Conservation (phyloP, 192 early-diverging fungal genomes). For the Podila minutissima region DNA sequence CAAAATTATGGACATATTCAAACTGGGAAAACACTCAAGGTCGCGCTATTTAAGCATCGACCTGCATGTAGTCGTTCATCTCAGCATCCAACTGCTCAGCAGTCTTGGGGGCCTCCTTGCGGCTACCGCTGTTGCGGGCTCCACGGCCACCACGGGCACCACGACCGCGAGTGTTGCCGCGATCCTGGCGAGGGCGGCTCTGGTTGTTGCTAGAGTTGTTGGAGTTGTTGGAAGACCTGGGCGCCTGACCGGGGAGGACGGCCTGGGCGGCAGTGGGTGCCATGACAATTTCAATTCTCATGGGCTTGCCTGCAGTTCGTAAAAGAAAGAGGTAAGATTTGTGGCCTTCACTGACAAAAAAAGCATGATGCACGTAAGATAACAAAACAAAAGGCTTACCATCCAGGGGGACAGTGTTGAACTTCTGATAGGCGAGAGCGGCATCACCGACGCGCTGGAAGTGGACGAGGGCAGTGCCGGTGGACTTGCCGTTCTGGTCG, state of each 20-base stretch:
- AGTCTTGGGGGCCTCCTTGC: slow-evolving; percentile 53
- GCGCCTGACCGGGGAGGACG: slow-evolving; percentile 28
- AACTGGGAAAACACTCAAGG: neutral
- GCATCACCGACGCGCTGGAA: slow-evolving; percentile 53
- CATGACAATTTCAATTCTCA: slow-evolving; percentile 60
- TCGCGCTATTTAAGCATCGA: slow-evolving; percentile 40
- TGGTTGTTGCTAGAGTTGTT: slow-evolving; percentile 9
- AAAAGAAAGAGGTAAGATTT: slow-evolving; percentile 3
- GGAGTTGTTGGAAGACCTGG: slow-evolving; percentile 29
- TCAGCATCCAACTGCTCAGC: slow-evolving; percentile 59
- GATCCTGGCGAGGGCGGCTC: slow-evolving; percentile 6
- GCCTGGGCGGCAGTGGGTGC: slow-evolving; percentile 48
- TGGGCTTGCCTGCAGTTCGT: slow-evolving; percentile 43
- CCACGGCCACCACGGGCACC: slow-evolving; percentile 51
- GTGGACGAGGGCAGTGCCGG: slow-evolving; percentile 52
- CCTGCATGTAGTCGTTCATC: slow-evolving; percentile 62
- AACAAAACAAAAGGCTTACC: slow-evolving; percentile 24
- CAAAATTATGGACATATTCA: neutral
- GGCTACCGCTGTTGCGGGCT: slow-evolving; percentile 31
- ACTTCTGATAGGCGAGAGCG: slow-evolving; percentile 56
- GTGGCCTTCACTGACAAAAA: neutral
- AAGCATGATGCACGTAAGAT: neutral
- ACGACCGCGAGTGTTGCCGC: slow-evolving; percentile 31
- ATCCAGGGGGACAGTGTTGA: slow-evolving; percentile 60
- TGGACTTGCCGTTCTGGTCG: slow-evolving; percentile 55